These are phyloP conservation scores for Acorus calamus DNA, from an alignment of 106 monocot species.

Conservation along the genomic window DNA sequence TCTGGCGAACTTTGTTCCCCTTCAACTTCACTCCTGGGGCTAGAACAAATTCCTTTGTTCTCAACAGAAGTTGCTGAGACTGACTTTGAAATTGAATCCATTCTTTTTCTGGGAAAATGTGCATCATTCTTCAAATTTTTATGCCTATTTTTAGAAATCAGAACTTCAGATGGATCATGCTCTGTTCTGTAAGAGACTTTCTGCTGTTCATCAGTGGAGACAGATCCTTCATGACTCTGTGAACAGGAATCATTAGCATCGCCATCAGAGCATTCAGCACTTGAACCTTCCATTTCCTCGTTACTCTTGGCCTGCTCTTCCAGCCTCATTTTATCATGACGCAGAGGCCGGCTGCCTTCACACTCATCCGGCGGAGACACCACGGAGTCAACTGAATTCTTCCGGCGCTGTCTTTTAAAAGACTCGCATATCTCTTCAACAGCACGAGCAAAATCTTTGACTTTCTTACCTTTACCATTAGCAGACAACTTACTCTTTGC, in stretches of 20 bases:
- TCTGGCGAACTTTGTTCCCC: neutral
- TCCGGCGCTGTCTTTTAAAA: constrained; percentile 48
- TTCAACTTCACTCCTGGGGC: constrained; percentile 1
- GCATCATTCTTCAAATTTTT: constrained; percentile 12
- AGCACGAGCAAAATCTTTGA: constrained; percentile 56
- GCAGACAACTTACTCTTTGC: constrained; percentile 59
- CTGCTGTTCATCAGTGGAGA: neutral
- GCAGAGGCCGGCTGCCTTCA: no score
- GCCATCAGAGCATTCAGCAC: constrained; percentile 10
- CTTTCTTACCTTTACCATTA: constrained; percentile 58
- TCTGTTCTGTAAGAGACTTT: constrained; percentile 8
- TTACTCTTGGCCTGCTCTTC: constrained; percentile 4
- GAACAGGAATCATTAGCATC: constrained; percentile 10
- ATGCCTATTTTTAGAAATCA: constrained; percentile 28
- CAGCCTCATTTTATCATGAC: no score
- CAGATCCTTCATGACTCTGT: constrained; percentile 10
- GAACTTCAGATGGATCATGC: neutral
- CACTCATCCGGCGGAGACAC: no score
- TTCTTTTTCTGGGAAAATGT: constrained; percentile 11
- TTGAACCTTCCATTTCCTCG: constrained; percentile 15
- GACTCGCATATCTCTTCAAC: constrained; percentile 78
- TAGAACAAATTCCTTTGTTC: constrained; percentile 12
- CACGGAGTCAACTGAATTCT: constrained; percentile 4
- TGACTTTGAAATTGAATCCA: neutral
- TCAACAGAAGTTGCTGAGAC: constrained; percentile 2